Percentiles rank a stretch among this genome's conserved stretches.
Evolutionary conservation across 768 basidiomycete species (phyloP).

Genomic region (Phylloporus sp.): DNA sequence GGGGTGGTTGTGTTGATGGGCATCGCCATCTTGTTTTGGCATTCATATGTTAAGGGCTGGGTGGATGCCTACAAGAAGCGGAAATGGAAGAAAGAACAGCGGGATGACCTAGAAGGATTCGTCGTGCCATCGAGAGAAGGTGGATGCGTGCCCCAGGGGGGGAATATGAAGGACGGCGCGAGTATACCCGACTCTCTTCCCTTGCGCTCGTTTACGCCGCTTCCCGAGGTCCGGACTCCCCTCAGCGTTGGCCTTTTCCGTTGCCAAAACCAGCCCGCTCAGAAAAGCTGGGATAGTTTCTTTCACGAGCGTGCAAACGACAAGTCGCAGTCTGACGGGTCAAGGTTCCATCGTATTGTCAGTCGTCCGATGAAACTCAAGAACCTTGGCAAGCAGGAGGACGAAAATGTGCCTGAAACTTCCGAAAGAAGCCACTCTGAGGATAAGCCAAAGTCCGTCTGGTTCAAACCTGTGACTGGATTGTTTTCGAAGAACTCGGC

Average conservation of each 20-base stretch:
- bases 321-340: constrained; percentile 21
- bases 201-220: constrained; percentile 47
- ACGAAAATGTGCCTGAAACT: constrained; percentile 25
- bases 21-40: constrained; percentile 63
- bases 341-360: constrained; percentile 22
- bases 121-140: constrained; percentile 22
- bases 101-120: constrained; percentile 43
- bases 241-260: constrained; percentile 34
- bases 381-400: constrained; percentile 38
- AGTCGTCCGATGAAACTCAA: constrained; percentile 39
- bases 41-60: constrained; percentile 51
- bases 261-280: constrained; percentile 30
- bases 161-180: constrained; percentile 24
- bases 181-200: constrained; percentile 22
- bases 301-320: constrained; percentile 27
- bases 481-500: constrained; percentile 29
- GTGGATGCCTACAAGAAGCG: constrained; percentile 44
- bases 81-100: constrained; percentile 50
- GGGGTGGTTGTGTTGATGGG: constrained; percentile 78
- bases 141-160: constrained; percentile 14
- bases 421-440: constrained; percentile 21
- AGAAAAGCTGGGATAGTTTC: constrained; percentile 45
- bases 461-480: constrained; percentile 36
- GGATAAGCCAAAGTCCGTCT: constrained; percentile 22
- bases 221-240: constrained; percentile 36